phyloP scores from a whole-genome alignment of 352 stramenopile species.

The Globisporangium paddicum region DNA sequence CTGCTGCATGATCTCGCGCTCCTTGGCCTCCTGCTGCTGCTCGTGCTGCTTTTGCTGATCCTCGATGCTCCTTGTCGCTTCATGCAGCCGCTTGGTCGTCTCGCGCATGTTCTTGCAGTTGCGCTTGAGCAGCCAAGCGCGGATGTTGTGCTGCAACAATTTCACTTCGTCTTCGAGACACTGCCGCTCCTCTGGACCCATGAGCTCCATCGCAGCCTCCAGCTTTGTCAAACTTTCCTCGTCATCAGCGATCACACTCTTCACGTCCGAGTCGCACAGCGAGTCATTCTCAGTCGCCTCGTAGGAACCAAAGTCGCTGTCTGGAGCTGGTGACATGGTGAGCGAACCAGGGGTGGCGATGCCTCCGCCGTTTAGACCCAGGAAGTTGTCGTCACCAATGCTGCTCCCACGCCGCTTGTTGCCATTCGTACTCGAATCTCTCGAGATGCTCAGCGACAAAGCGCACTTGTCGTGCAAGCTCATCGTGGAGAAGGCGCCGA shows the following conservation, averaged over 20 bases:
- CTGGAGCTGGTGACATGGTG: conserved; percentile 7
- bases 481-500: conserved; percentile 85
- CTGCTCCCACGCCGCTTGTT: conserved; percentile 48
- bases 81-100: conserved; percentile 76
- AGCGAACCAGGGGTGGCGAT: background rate
- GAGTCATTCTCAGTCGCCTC: conserved; percentile 31
- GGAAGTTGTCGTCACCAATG: conserved; percentile 41
- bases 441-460: conserved; percentile 74
- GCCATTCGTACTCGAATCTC: conserved; percentile 30
- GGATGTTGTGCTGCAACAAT: conserved; percentile 85
- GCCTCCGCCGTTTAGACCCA: conserved; percentile 19
- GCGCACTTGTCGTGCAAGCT: conserved; percentile 87
- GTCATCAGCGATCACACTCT: conserved; percentile 80
- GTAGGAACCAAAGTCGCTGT: conserved; percentile 19
- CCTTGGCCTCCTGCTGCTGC: conserved; percentile 12
- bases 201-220: conserved; percentile 81
- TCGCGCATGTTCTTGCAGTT: conserved; percentile 89
- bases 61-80: conserved; percentile 62
- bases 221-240: conserved; percentile 71
- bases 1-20: conserved; percentile 16
- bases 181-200: conserved; percentile 78
- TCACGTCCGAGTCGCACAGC: conserved; percentile 68
- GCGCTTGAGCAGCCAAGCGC: conserved; percentile 80
- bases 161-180: conserved; percentile 85
- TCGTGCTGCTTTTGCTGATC: conserved; percentile 47